Conservation (phyloP, 768 basidiomycete species). For the Mycena vulgaris region DNA sequence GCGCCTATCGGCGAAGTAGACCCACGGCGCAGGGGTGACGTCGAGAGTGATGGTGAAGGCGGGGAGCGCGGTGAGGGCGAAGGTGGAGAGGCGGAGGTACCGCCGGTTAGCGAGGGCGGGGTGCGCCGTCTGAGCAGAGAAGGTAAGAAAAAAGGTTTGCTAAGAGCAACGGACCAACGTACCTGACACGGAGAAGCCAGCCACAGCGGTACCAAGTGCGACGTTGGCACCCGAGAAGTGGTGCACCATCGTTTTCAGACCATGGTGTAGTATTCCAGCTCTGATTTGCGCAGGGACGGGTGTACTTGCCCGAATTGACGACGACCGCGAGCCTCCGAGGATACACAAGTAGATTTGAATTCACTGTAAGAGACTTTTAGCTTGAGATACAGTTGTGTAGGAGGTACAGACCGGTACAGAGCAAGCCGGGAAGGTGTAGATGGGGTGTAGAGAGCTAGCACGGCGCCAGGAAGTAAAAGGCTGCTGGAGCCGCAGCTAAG, state of each 20-base stretch:
- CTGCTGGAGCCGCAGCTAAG: not conserved
- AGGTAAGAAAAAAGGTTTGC: not conserved
- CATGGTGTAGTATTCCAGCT: not conserved
- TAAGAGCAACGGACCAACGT: not conserved
- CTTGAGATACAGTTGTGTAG: too few species aligned
- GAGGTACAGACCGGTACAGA: not conserved
- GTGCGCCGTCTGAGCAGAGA: not conserved
- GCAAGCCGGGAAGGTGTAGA: slow-evolving; percentile 40
- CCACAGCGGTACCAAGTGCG: not conserved
- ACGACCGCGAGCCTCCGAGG: not conserved
- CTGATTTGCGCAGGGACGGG: not conserved
- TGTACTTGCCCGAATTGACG: not conserved
- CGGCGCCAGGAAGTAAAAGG: not conserved
- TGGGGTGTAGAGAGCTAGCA: not conserved
- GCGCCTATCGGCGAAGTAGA: too few species aligned
- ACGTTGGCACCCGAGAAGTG: not conserved
- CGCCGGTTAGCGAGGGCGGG: too few species aligned
- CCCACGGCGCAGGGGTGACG: too few species aligned
- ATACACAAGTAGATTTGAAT: too few species aligned
- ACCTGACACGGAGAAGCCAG: not conserved
- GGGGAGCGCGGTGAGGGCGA: too few species aligned
- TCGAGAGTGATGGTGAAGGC: too few species aligned
- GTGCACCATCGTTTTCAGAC: not conserved
- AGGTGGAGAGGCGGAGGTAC: too few species aligned
- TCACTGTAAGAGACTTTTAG: too few species aligned